Conservation (phyloP, 768 basidiomycete species). For the Basidioascus undulatus region DNA sequence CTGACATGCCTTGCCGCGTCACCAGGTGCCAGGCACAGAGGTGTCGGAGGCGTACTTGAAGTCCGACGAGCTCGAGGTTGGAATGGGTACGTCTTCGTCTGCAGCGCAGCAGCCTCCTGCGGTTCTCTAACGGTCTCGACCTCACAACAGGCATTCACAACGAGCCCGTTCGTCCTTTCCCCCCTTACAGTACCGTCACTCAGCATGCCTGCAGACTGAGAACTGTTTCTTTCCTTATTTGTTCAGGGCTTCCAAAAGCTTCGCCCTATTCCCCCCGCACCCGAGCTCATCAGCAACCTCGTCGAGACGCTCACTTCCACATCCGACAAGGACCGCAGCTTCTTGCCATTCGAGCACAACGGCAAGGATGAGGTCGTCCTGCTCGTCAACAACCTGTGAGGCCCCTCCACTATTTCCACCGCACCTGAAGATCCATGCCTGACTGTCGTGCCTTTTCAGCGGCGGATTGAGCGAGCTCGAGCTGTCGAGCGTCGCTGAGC, state of each 20-base stretch:
- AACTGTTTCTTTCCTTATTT: too few species aligned
- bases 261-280: neutral
- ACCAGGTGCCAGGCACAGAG: constrained; percentile 19
- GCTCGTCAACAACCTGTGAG: constrained; percentile 22
- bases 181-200: too few species aligned
- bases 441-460: too few species aligned
- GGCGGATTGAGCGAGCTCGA: constrained; percentile 15
- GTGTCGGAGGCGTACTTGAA: constrained; percentile 16
- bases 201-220: too few species aligned
- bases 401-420: too few species aligned
- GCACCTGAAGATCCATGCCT: too few species aligned
- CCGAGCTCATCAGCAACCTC: constrained; percentile 18
- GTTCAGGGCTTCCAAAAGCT: too few species aligned
- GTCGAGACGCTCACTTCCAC: constrained; percentile 18
- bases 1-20: neutral
- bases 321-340: constrained; percentile 19
- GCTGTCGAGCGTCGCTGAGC: constrained; percentile 11
- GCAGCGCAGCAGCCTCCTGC: neutral
- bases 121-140: neutral
- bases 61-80: constrained; percentile 19
- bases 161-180: constrained; percentile 23
- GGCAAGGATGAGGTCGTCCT: constrained; percentile 18
- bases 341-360: constrained; percentile 19
- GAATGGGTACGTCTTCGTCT: constrained; percentile 11
- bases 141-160: constrained; percentile 21